A percentile compares a stretch with the other conserved stretches of the same genome.
phyloP scores from a whole-genome alignment of 768 basidiomycete genomes.

The Infundibulicybe gibba region DNA sequence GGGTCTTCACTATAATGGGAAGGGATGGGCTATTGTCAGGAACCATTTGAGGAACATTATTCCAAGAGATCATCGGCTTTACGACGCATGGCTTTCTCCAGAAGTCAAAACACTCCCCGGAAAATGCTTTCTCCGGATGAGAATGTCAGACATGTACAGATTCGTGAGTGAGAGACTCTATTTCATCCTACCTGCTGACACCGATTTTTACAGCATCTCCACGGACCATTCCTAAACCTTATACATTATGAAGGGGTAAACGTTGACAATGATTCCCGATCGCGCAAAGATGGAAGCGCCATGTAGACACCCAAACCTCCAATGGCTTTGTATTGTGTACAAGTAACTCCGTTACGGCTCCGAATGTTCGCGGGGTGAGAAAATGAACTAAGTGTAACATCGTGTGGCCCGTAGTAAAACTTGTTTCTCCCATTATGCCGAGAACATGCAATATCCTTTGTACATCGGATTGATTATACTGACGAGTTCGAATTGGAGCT shows the following conservation, averaged over 20 bases:
- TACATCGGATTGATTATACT: too few relatives aligned
- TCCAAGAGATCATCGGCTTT: conserved; percentile 42
- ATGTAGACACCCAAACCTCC: too few relatives aligned
- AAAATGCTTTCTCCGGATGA: conserved; percentile 58
- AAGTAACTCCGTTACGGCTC: too few relatives aligned
- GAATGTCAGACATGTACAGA: conserved; percentile 52
- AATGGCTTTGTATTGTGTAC: too few relatives aligned
- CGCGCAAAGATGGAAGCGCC: too few relatives aligned
- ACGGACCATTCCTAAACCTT: conserved; percentile 52
- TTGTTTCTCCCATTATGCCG: too few relatives aligned
- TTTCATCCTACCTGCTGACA: background rate
- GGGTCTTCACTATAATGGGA: conserved; percentile 51
- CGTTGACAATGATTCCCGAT: background rate
- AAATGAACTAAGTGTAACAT: too few relatives aligned
- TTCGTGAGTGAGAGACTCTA: conserved; percentile 34
- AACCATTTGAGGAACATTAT: conserved; percentile 38
- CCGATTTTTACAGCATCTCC: conserved; percentile 37
- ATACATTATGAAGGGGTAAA: conserved; percentile 43
- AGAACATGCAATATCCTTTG: too few relatives aligned
- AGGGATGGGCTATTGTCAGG: conserved; percentile 49
- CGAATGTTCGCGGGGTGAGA: too few relatives aligned
- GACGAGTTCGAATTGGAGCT: too few relatives aligned
- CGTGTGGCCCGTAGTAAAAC: too few relatives aligned
- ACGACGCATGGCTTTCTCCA: conserved; percentile 46
- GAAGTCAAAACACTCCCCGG: conserved; percentile 45